Evolutionary conservation across 805 yeast species (phyloP).

Genomic region (Candida nemodendra): DNA sequence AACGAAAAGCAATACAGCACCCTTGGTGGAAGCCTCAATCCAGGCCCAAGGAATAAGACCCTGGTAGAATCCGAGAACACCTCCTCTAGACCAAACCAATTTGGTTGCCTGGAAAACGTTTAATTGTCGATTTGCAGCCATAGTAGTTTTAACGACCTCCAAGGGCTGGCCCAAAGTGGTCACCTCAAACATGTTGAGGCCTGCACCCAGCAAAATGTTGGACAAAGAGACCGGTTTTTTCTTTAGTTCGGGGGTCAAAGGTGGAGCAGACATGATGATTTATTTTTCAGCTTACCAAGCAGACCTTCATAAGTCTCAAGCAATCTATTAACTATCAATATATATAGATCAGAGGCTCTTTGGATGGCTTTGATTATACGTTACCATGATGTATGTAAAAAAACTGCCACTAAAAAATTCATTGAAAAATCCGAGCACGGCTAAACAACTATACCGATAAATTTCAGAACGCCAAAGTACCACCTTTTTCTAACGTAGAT

Average conservation of each 20-base stretch:
- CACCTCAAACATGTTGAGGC: conserved; percentile 86
- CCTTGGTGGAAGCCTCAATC: conserved; percentile 99
- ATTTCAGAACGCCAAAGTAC: too few relatives aligned
- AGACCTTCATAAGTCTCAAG: not conserved
- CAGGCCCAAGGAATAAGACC: conserved; percentile 99
- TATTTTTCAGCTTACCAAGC: too few relatives aligned
- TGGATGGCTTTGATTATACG: too few relatives aligned
- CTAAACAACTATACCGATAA: too few relatives aligned
- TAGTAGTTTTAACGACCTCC: conserved; percentile 94
- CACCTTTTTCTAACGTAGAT: too few relatives aligned
- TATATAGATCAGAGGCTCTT: not conserved
- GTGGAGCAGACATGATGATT: not conserved
- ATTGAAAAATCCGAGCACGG: too few relatives aligned
- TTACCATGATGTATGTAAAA: too few relatives aligned
- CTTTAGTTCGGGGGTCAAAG: conserved; percentile 41
- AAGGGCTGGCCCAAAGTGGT: conserved; percentile 96
- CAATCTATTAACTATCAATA: not conserved
- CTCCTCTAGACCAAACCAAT: conserved; percentile 92
- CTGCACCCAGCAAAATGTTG: conserved; percentile 91
- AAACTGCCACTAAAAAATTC: too few relatives aligned
- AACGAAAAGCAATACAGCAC: conserved; percentile 91
- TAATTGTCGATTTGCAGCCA: conserved; percentile 92
- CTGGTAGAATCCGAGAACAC: conserved; percentile 88
- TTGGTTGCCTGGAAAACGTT: conserved; percentile 64
- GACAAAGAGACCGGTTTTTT: conserved; percentile 87